Percentiles rank a stretch among this genome's conserved stretches.
Evolutionary conservation across 768 basidiomycete genomes (phyloP).

Genomic region (Melanogaster broomeanus): DNA sequence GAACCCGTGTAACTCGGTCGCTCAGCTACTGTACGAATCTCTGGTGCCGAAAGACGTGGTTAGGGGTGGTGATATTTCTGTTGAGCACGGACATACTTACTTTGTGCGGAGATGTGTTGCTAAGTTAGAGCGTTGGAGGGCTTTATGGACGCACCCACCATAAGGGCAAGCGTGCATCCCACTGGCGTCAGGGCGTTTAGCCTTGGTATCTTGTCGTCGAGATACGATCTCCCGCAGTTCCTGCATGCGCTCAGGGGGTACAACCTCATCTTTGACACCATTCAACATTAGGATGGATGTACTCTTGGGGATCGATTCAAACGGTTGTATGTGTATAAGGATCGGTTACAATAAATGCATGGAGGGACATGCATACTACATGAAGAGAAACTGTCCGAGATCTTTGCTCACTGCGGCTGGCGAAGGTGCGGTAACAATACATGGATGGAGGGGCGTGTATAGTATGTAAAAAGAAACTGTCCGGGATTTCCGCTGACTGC

Average conservation of each 20-base stretch:
- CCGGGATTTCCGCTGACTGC: too few species aligned
- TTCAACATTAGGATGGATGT: constrained; percentile 84
- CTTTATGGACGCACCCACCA: constrained; percentile 16
- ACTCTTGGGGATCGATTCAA: constrained; percentile 61
- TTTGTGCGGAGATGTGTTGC: constrained; percentile 29
- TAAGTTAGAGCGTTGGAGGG: constrained; percentile 31
- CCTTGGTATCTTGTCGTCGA: constrained; percentile 44
- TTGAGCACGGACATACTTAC: constrained; percentile 18
- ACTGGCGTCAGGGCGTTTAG: not conserved
- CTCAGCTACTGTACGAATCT: too few species aligned
- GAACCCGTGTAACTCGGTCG: too few species aligned
- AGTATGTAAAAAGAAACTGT: too few species aligned
- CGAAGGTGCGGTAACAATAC: too few species aligned
- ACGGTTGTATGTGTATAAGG: too few species aligned
- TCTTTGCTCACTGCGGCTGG: too few species aligned
- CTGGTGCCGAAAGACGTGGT: constrained; percentile 10
- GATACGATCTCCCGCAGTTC: constrained; percentile 64
- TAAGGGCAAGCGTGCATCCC: constrained; percentile 28
- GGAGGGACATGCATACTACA: too few species aligned
- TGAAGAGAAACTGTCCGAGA: too few species aligned
- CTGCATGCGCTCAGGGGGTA: constrained; percentile 56
- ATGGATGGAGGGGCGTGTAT: too few species aligned
- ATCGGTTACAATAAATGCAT: too few species aligned
- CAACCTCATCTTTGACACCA: constrained; percentile 59
- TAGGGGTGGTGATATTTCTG: not conserved